Base-by-base conservation (phyloP, 1,284 basidiomycete species). In the Rhodotorula mucilaginosa region DNA sequence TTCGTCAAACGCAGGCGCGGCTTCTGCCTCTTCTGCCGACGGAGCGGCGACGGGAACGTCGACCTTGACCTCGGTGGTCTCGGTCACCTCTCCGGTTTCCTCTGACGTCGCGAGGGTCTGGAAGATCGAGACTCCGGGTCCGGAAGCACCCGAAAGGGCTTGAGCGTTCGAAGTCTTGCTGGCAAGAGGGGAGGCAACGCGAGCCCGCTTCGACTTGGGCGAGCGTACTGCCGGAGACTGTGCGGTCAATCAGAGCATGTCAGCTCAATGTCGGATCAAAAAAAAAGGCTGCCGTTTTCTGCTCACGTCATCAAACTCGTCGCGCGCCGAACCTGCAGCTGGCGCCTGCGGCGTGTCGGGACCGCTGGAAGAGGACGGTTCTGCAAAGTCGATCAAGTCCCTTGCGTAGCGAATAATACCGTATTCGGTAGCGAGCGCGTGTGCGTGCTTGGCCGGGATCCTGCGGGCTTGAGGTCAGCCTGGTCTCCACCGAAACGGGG, bases 51-150 rank as follows among this genome's bases (percentile, higher is more conserved):
- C 69, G 15, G 74, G 75, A 16, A 79, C 72, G 54, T 74, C 74
- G 29, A 77, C 67, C 64, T 77, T 67, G 61, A 76, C 72, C 26
- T 73, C 69, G 47, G 75, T 74, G 49, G 69, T 71, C 63, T 78
- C 74, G 44, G 72, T 72, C 34, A 72, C 59, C n/a, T 67, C 58
- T 29, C 77, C 77, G 18, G 67, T 59, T 7, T 58, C 47, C 21
- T 58, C 61, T 5, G 39, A 19, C 12, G 63, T 64, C 46, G 52
- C 44, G 54, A 79, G 72, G n/a, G 75, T 76, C 65, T 79, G 78
- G n/a, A 71, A 67, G 69, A 79, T 76, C 48, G 75, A 72, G 54
- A 77, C 73, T 46, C 75, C 75, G 13, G 71, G 69, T 3, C 73
- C 66, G 5, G 72, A 60, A 8, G 74, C 70, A n/a, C 72, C 72